Percentiles rank a stretch among this genome's conserved stretches.
phyloP scores from a whole-genome alignment of 2,329 filamentous ascomycete species.

The Endoconidiophora polonica region DNA sequence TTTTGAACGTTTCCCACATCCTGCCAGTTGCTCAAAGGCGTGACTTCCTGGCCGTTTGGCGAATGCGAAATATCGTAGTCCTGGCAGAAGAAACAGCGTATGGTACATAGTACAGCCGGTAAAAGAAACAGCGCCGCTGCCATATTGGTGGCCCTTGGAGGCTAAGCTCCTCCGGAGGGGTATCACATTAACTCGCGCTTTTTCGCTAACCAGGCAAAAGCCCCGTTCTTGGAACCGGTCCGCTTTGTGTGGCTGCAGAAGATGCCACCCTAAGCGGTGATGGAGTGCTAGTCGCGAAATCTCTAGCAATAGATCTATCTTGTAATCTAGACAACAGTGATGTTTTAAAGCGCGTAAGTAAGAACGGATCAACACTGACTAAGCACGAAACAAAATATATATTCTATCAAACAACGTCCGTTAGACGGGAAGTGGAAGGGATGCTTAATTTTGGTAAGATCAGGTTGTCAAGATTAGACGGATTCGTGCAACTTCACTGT shows the following conservation, averaged over 20 bases:
- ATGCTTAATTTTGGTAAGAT: no score
- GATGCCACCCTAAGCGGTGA: neutral
- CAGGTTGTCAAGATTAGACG: no score
- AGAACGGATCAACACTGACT: no score
- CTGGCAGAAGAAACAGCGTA: conserved; percentile 63
- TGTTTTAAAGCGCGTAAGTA: no score
- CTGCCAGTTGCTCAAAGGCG: conserved; percentile 61
- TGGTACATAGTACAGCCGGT: conserved; percentile 54
- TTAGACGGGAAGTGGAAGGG: neutral
- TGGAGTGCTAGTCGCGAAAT: neutral
- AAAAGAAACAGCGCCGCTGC: conserved; percentile 69
- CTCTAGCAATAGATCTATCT: no score
- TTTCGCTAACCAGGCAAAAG: conserved; percentile 60
- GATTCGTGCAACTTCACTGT: no score
- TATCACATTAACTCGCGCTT: conserved; percentile 66
- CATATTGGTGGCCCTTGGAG: conserved; percentile 58
- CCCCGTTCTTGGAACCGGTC: conserved; percentile 69
- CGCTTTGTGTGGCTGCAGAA: conserved; percentile 23
- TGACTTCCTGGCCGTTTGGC: conserved; percentile 64
- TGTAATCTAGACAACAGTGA: no score
- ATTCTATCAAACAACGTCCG: neutral
- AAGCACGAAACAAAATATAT: neutral
- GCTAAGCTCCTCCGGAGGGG: conserved; percentile 76
- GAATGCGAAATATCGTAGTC: conserved; percentile 74
- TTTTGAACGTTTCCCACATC: conserved; percentile 70